A percentile compares a stretch with the other conserved stretches of the same genome.
phyloP scores from a whole-genome alignment of 2,329 filamentous ascomycete species.

The Macrophomina tecta region DNA sequence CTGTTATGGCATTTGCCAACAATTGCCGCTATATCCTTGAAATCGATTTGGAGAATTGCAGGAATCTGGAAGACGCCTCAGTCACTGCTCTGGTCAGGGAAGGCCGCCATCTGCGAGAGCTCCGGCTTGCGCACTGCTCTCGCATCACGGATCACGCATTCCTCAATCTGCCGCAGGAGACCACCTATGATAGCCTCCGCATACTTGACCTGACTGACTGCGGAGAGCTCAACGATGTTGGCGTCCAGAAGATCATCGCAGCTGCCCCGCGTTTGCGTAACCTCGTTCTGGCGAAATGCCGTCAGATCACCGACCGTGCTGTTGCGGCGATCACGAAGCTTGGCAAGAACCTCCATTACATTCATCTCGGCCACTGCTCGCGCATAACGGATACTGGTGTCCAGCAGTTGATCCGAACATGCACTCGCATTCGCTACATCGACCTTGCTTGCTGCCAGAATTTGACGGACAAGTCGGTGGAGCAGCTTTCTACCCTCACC shows the following conservation, averaged over 20 bases:
- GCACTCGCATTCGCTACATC: slow-evolving; percentile 96
- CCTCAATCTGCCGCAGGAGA: slow-evolving; percentile 71
- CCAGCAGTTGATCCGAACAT: slow-evolving; percentile 79
- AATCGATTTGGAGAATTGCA: slow-evolving; percentile 91
- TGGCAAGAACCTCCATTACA: slow-evolving; percentile 95
- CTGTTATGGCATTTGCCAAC: slow-evolving; percentile 83
- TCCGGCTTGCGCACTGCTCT: slow-evolving; percentile 84
- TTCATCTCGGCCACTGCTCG: slow-evolving; percentile 91
- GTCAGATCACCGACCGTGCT: slow-evolving; percentile 86
- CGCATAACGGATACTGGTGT: slow-evolving; percentile 91
- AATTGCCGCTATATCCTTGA: slow-evolving; percentile 94
- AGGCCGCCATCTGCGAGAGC: slow-evolving; percentile 83
- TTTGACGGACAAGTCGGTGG: slow-evolving; percentile 86
- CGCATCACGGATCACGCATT: slow-evolving; percentile 90
- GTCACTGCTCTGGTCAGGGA: slow-evolving; percentile 80
- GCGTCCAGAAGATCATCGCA: slow-evolving; percentile 85
- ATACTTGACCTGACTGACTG: slow-evolving; percentile 95
- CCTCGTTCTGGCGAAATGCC: slow-evolving; percentile 91
- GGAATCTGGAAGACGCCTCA: slow-evolving; percentile 78
- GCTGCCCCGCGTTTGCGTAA: slow-evolving; percentile 89
- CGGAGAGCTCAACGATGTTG: slow-evolving; percentile 79
- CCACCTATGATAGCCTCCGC: slow-evolving; percentile 82
- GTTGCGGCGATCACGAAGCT: slow-evolving; percentile 86
- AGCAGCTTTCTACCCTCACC: slow-evolving; percentile 80
- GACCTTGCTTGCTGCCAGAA: slow-evolving; percentile 94